These are phyloP conservation scores for Vigna unguiculata DNA, from an alignment of 306 rosid genomes.

Conservation along the genomic window DNA sequence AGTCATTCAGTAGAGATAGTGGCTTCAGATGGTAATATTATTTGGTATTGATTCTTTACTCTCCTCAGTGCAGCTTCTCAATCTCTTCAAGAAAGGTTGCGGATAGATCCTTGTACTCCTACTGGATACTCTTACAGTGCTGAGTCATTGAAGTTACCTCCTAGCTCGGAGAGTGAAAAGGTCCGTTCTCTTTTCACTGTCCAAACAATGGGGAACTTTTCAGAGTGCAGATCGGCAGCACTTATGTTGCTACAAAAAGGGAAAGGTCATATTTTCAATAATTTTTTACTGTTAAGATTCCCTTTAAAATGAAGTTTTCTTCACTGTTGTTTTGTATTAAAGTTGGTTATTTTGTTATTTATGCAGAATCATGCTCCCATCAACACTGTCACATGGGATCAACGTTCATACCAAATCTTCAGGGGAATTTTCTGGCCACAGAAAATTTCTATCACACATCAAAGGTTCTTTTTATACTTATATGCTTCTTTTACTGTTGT, in stretches of 20 bases:
- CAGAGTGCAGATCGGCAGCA: conserved; percentile 92
- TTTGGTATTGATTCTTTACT: conserved; percentile 46
- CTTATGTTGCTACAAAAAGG: conserved; percentile 82
- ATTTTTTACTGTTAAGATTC: conserved; percentile 30
- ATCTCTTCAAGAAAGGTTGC: conserved; percentile 57
- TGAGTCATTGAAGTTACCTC: conserved; percentile 64
- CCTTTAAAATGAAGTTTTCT: conserved; percentile 34
- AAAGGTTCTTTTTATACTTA: conserved; percentile 62
- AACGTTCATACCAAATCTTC: conserved; percentile 79
- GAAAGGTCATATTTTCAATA: conserved; percentile 62
- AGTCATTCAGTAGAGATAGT: conserved; percentile 12
- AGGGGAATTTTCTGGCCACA: conserved; percentile 92
- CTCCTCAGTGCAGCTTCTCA: conserved; percentile 67
- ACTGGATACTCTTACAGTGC: conserved; percentile 65
- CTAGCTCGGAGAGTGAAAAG: conserved; percentile 52
- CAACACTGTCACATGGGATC: conserved; percentile 81
- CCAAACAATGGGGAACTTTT: conserved; percentile 79
- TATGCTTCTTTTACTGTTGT: conserved; percentile 30
- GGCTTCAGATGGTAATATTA: conserved; percentile 21
- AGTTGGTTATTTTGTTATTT: conserved; percentile 18
- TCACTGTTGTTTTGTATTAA: conserved; percentile 32
- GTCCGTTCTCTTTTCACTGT: conserved; percentile 51
- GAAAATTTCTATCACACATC: conserved; percentile 96
- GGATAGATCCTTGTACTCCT: conserved; percentile 89
- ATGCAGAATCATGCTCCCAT: conserved; percentile 75